A percentile compares a stretch with the other conserved stretches of the same genome.
These are phyloP conservation scores for Huntiella savannae DNA, from an alignment of 2,329 filamentous ascomycete species.

Conservation along the genomic window DNA sequence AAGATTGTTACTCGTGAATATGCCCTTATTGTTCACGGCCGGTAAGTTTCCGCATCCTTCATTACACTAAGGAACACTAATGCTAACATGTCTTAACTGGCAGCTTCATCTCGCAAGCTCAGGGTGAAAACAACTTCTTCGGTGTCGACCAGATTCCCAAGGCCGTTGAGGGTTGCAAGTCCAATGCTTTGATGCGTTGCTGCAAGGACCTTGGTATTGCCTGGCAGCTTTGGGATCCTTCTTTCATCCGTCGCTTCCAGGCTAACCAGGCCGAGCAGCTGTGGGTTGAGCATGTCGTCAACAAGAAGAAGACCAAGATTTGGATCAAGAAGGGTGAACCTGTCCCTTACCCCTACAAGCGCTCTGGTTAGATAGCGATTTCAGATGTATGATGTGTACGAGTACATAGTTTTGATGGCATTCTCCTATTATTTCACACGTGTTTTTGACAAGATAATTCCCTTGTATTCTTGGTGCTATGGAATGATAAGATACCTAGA, in stretches of 20 bases:
- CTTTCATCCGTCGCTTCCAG: constrained; percentile 72
- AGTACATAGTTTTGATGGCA: no score
- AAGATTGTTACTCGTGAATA: constrained; percentile 78
- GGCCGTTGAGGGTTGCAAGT: constrained; percentile 91
- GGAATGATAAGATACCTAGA: no score
- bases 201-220: constrained; percentile 95
- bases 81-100: background rate
- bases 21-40: constrained; percentile 68
- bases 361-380: constrained; percentile 10
- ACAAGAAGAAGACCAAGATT: constrained; percentile 78
- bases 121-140: constrained; percentile 92
- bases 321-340: constrained; percentile 62
- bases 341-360: constrained; percentile 42
- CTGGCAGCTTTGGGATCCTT: constrained; percentile 89
- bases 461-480: no score
- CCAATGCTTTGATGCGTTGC: constrained; percentile 92
- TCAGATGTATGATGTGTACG: no score
- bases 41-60: constrained; percentile 34
- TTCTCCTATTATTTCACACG: no score
- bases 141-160: constrained; percentile 76
- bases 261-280: constrained; percentile 54
- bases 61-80: background rate
- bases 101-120: constrained; percentile 78
- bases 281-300: constrained; percentile 75
- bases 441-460: no score